Conservation (phyloP, 306 rosid species). For the Sphenostylis stenocarpa region DNA sequence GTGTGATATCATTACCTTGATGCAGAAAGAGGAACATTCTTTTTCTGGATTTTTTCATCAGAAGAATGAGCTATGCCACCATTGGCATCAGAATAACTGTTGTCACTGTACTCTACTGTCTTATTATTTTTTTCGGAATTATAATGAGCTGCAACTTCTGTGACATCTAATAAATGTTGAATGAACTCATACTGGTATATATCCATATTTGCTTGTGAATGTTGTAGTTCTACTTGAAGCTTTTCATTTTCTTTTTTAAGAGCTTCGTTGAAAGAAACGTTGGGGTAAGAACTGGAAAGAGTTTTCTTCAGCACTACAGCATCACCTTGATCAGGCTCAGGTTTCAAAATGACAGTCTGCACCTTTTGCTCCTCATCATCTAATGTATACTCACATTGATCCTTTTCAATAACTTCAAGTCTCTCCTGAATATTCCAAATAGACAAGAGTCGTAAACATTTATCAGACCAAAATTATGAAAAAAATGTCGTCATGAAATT, state of each 20-base stretch:
- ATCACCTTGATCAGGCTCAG: slow-evolving; percentile 65
- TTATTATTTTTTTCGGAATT: slow-evolving; percentile 53
- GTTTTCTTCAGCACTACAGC: slow-evolving; percentile 78
- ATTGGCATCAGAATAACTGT: slow-evolving; percentile 50
- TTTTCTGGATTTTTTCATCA: slow-evolving; percentile 47
- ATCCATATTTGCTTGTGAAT: slow-evolving; percentile 81
- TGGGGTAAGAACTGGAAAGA: slow-evolving; percentile 91
- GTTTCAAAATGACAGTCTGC: slow-evolving; percentile 84
- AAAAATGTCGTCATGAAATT: slow-evolving; percentile 7
- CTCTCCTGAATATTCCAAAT: slow-evolving; percentile 65
- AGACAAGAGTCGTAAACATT: slow-evolving; percentile 13
- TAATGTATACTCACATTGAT: slow-evolving; percentile 89
- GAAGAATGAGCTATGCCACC: slow-evolving; percentile 52
- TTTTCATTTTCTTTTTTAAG: slow-evolving; percentile 86
- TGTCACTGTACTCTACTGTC: slow-evolving; percentile 49
- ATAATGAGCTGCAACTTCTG: slow-evolving; percentile 65
- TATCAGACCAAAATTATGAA: slow-evolving; percentile 14
- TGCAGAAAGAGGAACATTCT: slow-evolving; percentile 45
- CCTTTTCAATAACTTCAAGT: slow-evolving; percentile 82
- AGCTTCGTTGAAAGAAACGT: slow-evolving; percentile 73
- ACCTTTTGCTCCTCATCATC: slow-evolving; percentile 87
- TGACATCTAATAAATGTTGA: slow-evolving; percentile 77
- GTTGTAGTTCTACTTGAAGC: slow-evolving; percentile 83
- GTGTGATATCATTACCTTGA: slow-evolving; percentile 51
- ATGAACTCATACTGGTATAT: slow-evolving; percentile 82